Evolutionary conservation across 257 asterid species (phyloP).

Genomic region (Hygrophila difformis): DNA sequence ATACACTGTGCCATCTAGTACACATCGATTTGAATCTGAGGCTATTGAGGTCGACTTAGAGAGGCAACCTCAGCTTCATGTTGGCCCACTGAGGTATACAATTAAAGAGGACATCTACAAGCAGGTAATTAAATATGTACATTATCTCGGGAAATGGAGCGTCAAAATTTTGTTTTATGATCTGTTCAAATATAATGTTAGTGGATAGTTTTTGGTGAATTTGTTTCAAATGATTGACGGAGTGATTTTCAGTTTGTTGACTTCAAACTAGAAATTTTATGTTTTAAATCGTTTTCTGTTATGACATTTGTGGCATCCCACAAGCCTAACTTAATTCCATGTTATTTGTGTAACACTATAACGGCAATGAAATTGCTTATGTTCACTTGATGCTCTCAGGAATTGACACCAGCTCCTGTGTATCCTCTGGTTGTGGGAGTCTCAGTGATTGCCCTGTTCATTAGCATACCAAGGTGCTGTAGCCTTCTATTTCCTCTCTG

Average conservation of each 20-base stretch:
- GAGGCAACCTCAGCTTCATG: constrained; percentile 53
- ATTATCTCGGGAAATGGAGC: background rate
- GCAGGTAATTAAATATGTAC: constrained; percentile 69
- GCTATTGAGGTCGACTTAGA: constrained; percentile 72
- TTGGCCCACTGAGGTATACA: constrained; percentile 68
- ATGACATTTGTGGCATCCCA: no score
- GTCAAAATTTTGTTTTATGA: background rate
- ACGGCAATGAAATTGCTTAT: no score
- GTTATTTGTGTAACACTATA: no score
- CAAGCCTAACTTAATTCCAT: no score
- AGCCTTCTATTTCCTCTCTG: background rate
- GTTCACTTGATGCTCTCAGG: constrained; percentile 35
- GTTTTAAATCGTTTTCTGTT: no score
- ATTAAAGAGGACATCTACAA: constrained; percentile 58
- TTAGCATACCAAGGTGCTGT: constrained; percentile 80
- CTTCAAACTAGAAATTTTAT: no score
- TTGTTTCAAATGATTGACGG: no score
- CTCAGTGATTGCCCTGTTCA: constrained; percentile 58
- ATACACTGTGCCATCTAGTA: constrained; percentile 42
- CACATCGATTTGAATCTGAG: constrained; percentile 64
- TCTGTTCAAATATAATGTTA: background rate
- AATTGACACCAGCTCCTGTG: constrained; percentile 78
- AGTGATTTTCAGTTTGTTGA: no score
- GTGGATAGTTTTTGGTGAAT: constrained; percentile 1
- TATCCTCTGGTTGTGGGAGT: constrained; percentile 79